Evolutionary conservation across 495 filamentous ascomycete species (phyloP), one percentile per base, ranked within the genome.

Genomic region (Neurospora cerealis): DNA sequence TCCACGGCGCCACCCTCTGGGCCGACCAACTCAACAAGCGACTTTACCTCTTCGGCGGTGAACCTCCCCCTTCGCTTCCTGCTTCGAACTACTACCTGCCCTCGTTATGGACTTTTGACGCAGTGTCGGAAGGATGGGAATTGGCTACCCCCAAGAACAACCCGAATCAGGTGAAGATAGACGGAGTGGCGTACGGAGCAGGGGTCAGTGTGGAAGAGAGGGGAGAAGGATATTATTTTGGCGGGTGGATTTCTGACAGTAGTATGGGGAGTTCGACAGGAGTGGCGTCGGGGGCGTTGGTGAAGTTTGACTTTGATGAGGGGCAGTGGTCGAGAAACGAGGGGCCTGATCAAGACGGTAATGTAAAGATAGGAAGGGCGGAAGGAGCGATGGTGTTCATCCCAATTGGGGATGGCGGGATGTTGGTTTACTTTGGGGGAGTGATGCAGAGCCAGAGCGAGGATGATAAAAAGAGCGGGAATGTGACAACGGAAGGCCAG

Each of bases 401-500:
- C 28, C 87, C 85, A 3, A 84, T 86, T 9, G 86, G 86, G 19
- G 86, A 91, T 74, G 77, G 74, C 13, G 87, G 87, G 4, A 81
- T 88, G 75, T 77, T 88, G 69, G 78, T 88, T 5, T 88, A 87
- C 70, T 86, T 88, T 77, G 86, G 87, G 15, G 86, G 87, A 32
- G 74, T 86, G 3, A 62, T 62, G 54, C 54, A 62, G 24, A 62
- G 2, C 40, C 40, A 41, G 54, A 62, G 21, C 6, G 54, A 62
- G 21, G 54, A 62, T 62, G 78, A 41, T 17, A 17, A 81, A 69
- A 81, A 81, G 24, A 76, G 76, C 13, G 69, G 70, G 15, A 81
- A 82, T 34, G 78, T 81, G 2, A 80, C 77, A 17, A 73, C 74
- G 4, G 54, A 73, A 4, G 69, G 80, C 69, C 78, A 81, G 73